Evolutionary conservation across 352 stramenopile genomes (phyloP), one percentile per base, ranked within the genome.

Genomic region (Phytophthora vignae): DNA sequence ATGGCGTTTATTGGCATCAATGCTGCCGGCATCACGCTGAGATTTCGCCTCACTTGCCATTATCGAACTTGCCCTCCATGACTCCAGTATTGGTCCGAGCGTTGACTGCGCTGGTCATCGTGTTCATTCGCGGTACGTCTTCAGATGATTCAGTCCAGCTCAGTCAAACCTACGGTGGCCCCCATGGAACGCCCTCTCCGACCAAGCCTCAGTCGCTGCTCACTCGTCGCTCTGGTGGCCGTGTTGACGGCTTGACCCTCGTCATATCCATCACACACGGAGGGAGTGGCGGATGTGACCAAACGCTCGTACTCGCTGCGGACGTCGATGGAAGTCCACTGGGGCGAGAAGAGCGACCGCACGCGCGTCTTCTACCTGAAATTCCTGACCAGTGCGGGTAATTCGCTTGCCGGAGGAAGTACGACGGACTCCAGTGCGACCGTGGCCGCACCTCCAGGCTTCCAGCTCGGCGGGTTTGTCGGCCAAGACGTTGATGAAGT

Each of bases 301-400:
- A 75, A 31, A 71, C 56, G 1, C 61, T 75, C 0, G 49, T 55
- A 6, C 68, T 75, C 19, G 56, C 38, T 15, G 36, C 44, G 15
- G 29, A 63, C 10, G 68, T 64, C 55, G 3, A 75, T 75, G 68
- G 68, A 75, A 27, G 68, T 44, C 21, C 68, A 75, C 31, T 71
- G 62, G 68, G 56, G 56, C 12, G 59, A 75, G 55, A 69, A 75
- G 17, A 49, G 40, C 21, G 68, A 55, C 3, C 60, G 40, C 29
- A 71, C 68, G 1, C 55, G 62, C 15, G 60, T 75, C 22, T 75
- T 75, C 36, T 75, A 71, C 50, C 25, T 71, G 5, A 75, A 63
- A 31, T 67, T 75, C 29, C 55, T 27, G 2, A 71, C 68, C 8
- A 75, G 62, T 62, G 56, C 55, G 3, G 62, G 55, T 7, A 75